A percentile compares a stretch with the other conserved stretches of the same genome.
These are phyloP conservation scores for Solanum dulcamara DNA, from an alignment of 257 asterid genomes.

Conservation along the genomic window DNA sequence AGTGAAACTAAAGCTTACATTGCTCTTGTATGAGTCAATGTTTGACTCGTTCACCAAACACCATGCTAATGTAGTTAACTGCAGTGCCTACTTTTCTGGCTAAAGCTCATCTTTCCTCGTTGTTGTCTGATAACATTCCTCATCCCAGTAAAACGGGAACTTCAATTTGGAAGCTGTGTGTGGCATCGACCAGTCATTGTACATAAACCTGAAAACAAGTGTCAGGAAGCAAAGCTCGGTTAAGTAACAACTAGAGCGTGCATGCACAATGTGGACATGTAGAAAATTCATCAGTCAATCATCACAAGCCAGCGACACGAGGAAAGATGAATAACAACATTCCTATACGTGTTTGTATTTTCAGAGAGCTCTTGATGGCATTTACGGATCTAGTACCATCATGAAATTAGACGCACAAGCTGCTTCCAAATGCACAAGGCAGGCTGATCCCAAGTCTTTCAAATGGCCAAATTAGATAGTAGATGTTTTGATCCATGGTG, in stretches of 20 bases:
- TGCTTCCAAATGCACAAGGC: background rate
- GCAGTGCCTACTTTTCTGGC: background rate
- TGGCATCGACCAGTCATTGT: conserved; percentile 84
- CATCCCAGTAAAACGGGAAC: conserved; percentile 80
- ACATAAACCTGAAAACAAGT: conserved; percentile 58
- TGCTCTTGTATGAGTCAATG: background rate
- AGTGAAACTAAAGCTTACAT: background rate
- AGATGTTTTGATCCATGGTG: background rate
- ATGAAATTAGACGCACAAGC: background rate
- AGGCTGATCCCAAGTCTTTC: background rate
- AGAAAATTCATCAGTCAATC: background rate
- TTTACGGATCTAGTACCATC: background rate
- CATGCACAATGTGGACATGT: background rate
- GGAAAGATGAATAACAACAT: background rate
- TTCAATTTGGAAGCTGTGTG: conserved; percentile 83
- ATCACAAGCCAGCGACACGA: background rate
- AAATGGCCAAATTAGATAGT: background rate
- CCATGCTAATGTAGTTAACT: background rate
- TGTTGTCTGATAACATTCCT: conserved; percentile 39
- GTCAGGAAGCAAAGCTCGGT: background rate
- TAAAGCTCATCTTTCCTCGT: conserved; percentile 64
- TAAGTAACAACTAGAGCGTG: background rate
- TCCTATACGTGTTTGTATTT: background rate
- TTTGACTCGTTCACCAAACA: background rate
- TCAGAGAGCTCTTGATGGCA: background rate